phyloP scores from a whole-genome alignment of 1,139 yeast species.

The Debaryomyces fabryi region DNA sequence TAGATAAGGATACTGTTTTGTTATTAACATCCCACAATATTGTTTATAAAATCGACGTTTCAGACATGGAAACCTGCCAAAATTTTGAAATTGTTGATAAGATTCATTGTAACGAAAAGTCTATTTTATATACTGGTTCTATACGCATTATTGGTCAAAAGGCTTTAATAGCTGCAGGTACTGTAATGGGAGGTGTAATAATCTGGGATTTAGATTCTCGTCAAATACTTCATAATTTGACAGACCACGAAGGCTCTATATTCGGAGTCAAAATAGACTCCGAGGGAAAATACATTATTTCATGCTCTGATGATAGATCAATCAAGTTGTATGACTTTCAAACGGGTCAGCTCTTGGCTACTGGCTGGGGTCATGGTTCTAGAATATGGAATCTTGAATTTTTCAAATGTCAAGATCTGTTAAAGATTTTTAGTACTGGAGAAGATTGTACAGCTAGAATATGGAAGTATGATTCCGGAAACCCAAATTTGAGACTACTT shows the following conservation, averaged over 20 bases:
- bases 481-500: conserved; percentile 26
- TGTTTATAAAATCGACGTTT: conserved; percentile 51
- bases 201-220: conserved; percentile 66
- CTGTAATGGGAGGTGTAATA: conserved; percentile 86
- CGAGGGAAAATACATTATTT: conserved; percentile 58
- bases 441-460: conserved; percentile 89
- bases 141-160: conserved; percentile 51
- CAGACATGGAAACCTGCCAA: conserved; percentile 6
- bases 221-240: conserved; percentile 54
- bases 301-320: conserved; percentile 94
- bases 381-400: conserved; percentile 86
- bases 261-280: conserved; percentile 73
- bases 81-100: conserved; percentile 35
- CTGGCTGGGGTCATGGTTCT: conserved; percentile 97
- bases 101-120: conserved; percentile 66
- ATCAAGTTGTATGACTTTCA: conserved; percentile 70
- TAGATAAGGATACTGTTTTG: conserved; percentile 39
- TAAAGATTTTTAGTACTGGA: conserved; percentile 66
- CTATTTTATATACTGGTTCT: conserved; percentile 86
- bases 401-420: conserved; percentile 32
- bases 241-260: conserved; percentile 87
- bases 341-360: conserved; percentile 60
- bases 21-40: conserved; percentile 82
- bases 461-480: conserved; percentile 55
- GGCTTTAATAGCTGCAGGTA: conserved; percentile 78